phyloP scores from a whole-genome alignment of 2,329 filamentous ascomycete genomes.

The Monilinia aucupariae region DNA sequence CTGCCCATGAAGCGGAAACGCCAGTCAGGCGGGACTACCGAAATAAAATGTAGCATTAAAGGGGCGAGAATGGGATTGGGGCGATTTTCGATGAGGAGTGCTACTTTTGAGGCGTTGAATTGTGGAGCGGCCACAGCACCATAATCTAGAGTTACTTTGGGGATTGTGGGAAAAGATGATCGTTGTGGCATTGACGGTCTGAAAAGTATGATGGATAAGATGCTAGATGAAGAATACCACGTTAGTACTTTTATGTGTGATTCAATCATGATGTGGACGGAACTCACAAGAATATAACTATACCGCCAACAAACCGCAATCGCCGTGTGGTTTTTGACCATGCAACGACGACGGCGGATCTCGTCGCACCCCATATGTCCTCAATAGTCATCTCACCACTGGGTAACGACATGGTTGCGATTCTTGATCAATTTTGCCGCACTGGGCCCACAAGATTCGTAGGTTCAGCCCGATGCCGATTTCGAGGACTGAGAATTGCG shows the following conservation, averaged over 20 bases:
- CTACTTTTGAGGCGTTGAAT: slow-evolving; percentile 36
- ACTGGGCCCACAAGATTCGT: background rate
- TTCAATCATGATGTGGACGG: background rate
- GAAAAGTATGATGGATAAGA: slow-evolving; percentile 26
- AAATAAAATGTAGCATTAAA: slow-evolving; percentile 50
- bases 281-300: slow-evolving; percentile 30
- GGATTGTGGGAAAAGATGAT: slow-evolving; percentile 20
- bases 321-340: slow-evolving; percentile 33
- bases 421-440: background rate
- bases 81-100: slow-evolving; percentile 49
- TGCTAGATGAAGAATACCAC: slow-evolving; percentile 19
- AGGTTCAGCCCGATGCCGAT: background rate
- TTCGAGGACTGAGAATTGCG: background rate
- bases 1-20: slow-evolving; percentile 50
- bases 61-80: slow-evolving; percentile 43
- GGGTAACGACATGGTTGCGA: slow-evolving; percentile 22
- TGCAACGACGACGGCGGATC: slow-evolving; percentile 21
- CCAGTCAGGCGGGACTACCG: slow-evolving; percentile 51
- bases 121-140: background rate
- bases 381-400: slow-evolving; percentile 31
- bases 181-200: slow-evolving; percentile 25
- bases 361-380: slow-evolving; percentile 30
- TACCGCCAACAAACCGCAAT: slow-evolving; percentile 28
- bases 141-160: slow-evolving; percentile 19
- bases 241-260: slow-evolving; percentile 1